These are phyloP conservation scores for Thraustochytrium striatum DNA, from an alignment of 352 stramenopile genomes.

Conservation along the genomic window DNA sequence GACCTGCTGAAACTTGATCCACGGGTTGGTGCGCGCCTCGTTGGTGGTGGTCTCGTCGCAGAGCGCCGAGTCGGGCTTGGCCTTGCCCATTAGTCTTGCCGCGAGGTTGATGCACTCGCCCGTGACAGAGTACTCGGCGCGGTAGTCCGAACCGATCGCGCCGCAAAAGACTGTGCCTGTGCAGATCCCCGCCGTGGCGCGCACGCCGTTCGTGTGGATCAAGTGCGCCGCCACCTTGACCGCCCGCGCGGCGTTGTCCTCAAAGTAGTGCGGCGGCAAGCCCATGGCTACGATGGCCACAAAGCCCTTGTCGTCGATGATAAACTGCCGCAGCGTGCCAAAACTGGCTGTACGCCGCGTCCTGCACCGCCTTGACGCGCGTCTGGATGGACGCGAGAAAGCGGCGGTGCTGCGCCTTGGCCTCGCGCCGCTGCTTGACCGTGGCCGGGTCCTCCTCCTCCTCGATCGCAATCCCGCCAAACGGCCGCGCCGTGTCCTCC, in stretches of 20 bases:
- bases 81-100: slow-evolving; percentile 69
- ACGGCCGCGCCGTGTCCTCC: too few species aligned
- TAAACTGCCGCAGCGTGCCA: slow-evolving; percentile 69
- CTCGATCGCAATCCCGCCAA: not conserved
- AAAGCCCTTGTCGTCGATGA: slow-evolving; percentile 77
- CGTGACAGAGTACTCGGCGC: slow-evolving; percentile 73
- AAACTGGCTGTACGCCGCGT: slow-evolving; percentile 28
- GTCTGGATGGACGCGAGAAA: slow-evolving; percentile 30
- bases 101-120: slow-evolving; percentile 75
- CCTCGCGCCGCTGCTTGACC: not conserved
- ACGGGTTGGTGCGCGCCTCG: slow-evolving; percentile 61
- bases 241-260: slow-evolving; percentile 65
- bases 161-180: slow-evolving; percentile 43
- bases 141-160: slow-evolving; percentile 64
- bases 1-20: slow-evolving; percentile 59
- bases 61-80: slow-evolving; percentile 62
- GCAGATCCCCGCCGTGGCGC: slow-evolving; percentile 12
- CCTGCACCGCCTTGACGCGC: slow-evolving; percentile 25
- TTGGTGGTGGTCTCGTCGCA: slow-evolving; percentile 63
- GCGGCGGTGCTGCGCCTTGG: not conserved
- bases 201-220: slow-evolving; percentile 4
- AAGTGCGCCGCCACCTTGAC: slow-evolving; percentile 22
- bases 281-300: slow-evolving; percentile 71
- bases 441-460: not conserved
- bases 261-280: slow-evolving; percentile 70